Conservation (phyloP, 495 filamentous ascomycete genomes). For the Xylaria grammica region DNA sequence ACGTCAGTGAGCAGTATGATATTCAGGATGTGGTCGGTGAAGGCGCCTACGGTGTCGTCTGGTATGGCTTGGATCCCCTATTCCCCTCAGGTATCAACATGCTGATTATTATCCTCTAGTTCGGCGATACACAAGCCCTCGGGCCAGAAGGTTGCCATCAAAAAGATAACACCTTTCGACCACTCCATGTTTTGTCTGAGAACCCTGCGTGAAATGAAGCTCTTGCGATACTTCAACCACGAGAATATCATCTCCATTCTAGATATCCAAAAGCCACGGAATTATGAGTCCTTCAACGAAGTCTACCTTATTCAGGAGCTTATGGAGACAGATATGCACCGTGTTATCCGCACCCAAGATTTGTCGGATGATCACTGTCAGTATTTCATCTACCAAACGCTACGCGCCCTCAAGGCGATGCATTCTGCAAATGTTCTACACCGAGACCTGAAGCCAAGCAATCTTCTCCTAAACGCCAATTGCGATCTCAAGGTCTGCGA, state of each 20-base stretch:
- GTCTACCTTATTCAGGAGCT: slow-evolving; percentile 99
- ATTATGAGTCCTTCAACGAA: slow-evolving; percentile 95
- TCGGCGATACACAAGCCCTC: slow-evolving; percentile 99
- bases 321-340: slow-evolving; percentile 99
- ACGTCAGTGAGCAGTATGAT: slow-evolving; percentile 99
- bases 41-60: slow-evolving; percentile 98
- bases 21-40: slow-evolving; percentile 99
- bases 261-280: slow-evolving; percentile 97
- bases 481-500: slow-evolving; percentile 99
- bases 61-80: slow-evolving; percentile 61
- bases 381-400: slow-evolving; percentile 99
- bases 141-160: slow-evolving; percentile 98
- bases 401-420: slow-evolving; percentile 98
- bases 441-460: slow-evolving; percentile 96
- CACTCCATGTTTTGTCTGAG: slow-evolving; percentile 99
- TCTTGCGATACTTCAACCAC: slow-evolving; percentile 98
- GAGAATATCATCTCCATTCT: slow-evolving; percentile 99
- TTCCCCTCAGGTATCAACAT: neutral
- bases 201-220: slow-evolving; percentile 98
- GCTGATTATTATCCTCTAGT: slow-evolving; percentile 51
- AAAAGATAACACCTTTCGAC: slow-evolving; percentile 99
- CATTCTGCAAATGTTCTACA: slow-evolving; percentile 99
- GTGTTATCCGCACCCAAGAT: slow-evolving; percentile 98
- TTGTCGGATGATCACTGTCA: slow-evolving; percentile 99
- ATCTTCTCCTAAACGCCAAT: slow-evolving; percentile 96